Base-by-base conservation (phyloP, 2,329 filamentous ascomycete genomes). In the Ceratocystis alfenasii region DNA sequence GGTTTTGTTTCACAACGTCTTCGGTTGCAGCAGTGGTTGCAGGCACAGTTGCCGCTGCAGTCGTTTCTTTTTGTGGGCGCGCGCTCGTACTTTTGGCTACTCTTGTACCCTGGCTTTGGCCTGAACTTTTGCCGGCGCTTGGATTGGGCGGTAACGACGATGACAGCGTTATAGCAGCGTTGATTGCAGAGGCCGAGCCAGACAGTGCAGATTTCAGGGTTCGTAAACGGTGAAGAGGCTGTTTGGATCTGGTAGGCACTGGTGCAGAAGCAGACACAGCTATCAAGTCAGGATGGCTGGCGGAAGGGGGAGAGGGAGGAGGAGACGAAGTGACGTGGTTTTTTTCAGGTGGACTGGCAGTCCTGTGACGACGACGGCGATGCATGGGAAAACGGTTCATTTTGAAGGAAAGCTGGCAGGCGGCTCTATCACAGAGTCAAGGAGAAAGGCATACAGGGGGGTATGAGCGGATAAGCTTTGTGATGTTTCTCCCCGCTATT, bases 301-400 rank as follows among this genome's bases (percentile, higher is more conserved):
- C 8, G 22, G 20, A 33, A 30, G 66, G 63, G 6, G 63, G 57
- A 44, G 66, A 33, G 8, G 61, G 50, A 12, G 63, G 53, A 48
- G 36, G 28, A 55, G 50, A 36, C n/a, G 48, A 61, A 65, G 63
- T 28, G 41, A 7, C 15, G 12, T 53, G 48, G 10, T 53, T 15
- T n/a, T 59, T 59, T n/a, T 59, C 55, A 36, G 17, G 33, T 59
- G 55, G 28, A 59, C 25, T 63, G 25, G 62, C 50, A 36, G 63
- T 67, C 72, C 77, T 78, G 53, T 75, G 76, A 71, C 77, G 78
- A 68, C 77, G 76, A 64, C 76, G 76, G 65, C 76, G 75, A 63
- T 78, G 74, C 69, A 76, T 74, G 62, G 76, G 74, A 66, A 78
- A 73, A 70, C 74, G 76, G 69, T 78, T 76, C 76, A 78, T 78